Base-by-base conservation (phyloP, 805 yeast genomes). In the Candida vaughaniae region DNA sequence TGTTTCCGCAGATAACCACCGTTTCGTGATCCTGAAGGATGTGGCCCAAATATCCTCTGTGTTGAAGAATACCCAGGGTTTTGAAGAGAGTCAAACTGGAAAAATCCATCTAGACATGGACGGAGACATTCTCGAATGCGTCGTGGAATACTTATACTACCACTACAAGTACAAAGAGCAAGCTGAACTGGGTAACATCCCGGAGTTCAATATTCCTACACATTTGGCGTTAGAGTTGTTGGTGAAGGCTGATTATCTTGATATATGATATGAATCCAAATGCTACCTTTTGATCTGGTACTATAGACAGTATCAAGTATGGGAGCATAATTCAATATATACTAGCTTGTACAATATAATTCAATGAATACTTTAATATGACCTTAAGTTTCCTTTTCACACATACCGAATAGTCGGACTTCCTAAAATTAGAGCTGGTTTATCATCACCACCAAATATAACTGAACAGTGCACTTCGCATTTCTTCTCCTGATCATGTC, bases 201-300 rank as follows among this genome's bases (percentile, higher is more conserved):
- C 96, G 0, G 93, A 85, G 38, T 93, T 93, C 60, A 84, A 85
- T 25, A 78, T 93, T 2, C 96, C 98, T 1, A 90, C 97, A 0
- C 97, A 88, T 48, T 75, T 91, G 78, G 96, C 98, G 0, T 66
- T 91, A 43, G 98, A 93, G 55, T 64, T 91, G 47, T 62, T 93
- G 30, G 91, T 93, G 25, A 96, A 95, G 17, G 96, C 98, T 2
- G 99, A 93, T 56, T 91, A 78, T 56, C 63, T 88, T 49, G 91
- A 86, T 49, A 81, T 80, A 28, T 77, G 42, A n/a, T n/a, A n/a
- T n/a, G n/a, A n/a, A n/a, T n/a, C n/a, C n/a, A n/a, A n/a, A n/a
- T 26, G 5, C 19, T n/a, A n/a, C n/a, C n/a, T n/a, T n/a, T n/a
- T n/a, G n/a, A n/a, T n/a, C n/a, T n/a, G n/a, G n/a, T n/a, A n/a